Base-by-base conservation (phyloP, 805 yeast species). In the Ogataea trehalophila region DNA sequence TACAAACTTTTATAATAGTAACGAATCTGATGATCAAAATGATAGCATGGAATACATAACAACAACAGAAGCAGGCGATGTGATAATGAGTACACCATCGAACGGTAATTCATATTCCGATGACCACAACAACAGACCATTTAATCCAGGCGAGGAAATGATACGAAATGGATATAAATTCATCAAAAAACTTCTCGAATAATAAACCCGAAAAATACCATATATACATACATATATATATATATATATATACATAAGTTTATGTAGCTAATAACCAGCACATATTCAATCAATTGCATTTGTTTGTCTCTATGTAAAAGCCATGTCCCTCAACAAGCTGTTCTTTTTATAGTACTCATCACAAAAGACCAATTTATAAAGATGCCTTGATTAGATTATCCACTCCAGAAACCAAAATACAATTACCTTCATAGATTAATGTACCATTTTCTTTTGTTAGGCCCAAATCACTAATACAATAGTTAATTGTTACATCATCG, bases 391-490 rank as follows among this genome's bases (percentile, higher is more conserved):
- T 59, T 48, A 74, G 56, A 1, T 73, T 74, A 4, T 56, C 44
- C 39, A 79, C 88, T 1, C 95, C 95, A 43, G 77, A 71, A 2
- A 85, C 87, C 49, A 87, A 66, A 39, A 87, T 80, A 66, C 96
- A 87, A 51, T 81, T 81, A 17, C 80, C 87, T 56, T 77, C 73
- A 34, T 66, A 66, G 17, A 76, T 64, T 4, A 69, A 65, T 17
- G 54, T 58, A 17, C 62, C 70, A 5, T 53, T 56, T 23, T 49
- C 55, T 20, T 44, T 46, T 26, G 41, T 36, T 61, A 61, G n/a
- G 67, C 76, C 49, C 64, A 61, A 33, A 51, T 58, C 41, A 55
- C 46, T 37, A 13, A 60, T n/a, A 16, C 60, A 56, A 17, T 47
- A 64, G 1, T 73, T 67, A 16, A 84, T 68, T 3, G 77, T 78